phyloP scores from a whole-genome alignment of 2,329 filamentous ascomycete genomes.

The Epicoccum nigrum region DNA sequence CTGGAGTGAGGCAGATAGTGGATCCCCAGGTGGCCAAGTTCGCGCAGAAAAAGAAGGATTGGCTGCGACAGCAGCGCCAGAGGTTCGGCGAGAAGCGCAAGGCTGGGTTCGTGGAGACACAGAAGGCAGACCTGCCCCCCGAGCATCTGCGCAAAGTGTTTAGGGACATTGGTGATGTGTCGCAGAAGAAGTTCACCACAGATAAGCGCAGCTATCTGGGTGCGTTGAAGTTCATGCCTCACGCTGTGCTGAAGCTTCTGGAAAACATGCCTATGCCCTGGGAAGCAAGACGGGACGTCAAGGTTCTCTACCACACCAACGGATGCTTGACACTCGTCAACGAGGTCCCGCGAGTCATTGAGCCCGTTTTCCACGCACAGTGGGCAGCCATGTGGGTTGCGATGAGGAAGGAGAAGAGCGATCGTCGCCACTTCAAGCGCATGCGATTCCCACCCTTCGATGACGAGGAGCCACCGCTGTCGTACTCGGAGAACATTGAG shows the following conservation, averaged over 20 bases:
- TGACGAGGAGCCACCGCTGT: constrained; percentile 95
- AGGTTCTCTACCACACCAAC: constrained; percentile 98
- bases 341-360: constrained; percentile 93
- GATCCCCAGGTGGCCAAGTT: constrained; percentile 92
- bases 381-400: constrained; percentile 99
- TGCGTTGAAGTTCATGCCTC: constrained; percentile 98
- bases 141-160: constrained; percentile 99
- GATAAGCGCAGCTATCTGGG: constrained; percentile 98
- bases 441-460: constrained; percentile 99
- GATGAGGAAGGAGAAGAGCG: constrained; percentile 97
- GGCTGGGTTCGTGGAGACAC: constrained; percentile 94
- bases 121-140: constrained; percentile 98
- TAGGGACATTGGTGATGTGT: constrained; percentile 97
- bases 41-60: constrained; percentile 98
- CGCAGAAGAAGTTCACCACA: constrained; percentile 98
- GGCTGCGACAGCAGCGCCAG: constrained; percentile 88
- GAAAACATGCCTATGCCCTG: constrained; percentile 99
- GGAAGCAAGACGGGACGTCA: constrained; percentile 95
- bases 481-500: constrained; percentile 98
- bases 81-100: constrained; percentile 97
- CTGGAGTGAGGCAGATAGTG: constrained; percentile 74
- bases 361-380: constrained; percentile 96
- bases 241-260: constrained; percentile 93
- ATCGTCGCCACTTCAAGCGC: constrained; percentile 93
- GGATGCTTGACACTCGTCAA: constrained; percentile 97